Base-by-base conservation (phyloP, 352 stramenopile genomes). In the Hyaloperonospora brassicae region DNA sequence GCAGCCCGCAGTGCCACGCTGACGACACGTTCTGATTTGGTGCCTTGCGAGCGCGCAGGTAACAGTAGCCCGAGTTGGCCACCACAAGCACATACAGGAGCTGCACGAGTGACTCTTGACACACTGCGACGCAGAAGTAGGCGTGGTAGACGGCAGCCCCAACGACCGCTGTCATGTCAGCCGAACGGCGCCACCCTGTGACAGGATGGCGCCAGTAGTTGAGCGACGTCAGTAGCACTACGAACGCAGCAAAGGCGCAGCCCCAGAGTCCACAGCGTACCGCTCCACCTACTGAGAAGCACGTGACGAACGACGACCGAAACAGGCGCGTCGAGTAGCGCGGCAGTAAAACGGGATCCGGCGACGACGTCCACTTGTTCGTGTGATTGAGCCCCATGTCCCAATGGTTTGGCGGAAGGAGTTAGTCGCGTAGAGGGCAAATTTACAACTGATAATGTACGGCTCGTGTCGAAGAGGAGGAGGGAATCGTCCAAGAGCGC, bases 151-250 rank as follows among this genome's bases (percentile, higher is more conserved):
- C 24, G 9, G 84, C 77, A 53, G 64, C 78, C 1, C 68, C 44
- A 38, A 79, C 71, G 25, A 92, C 81, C 5, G 76, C 67, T 5
- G 62, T 62, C 73, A 89, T 89, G 65, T 92, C 81, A 52, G 72
- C 51, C 0, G 68, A 79, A 55, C 79, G 81, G 7, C 81, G 81
- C 81, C 81, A 92, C 59, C 81, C 79, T n/a, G 63, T 57, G 17
- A 87, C 69, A 3, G 81, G 81, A 43, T 87, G 50, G 34, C 79
- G 81, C 81, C 79, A 92, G 64, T 89, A 92, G 72, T 92, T 89
- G 67, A 92, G 70, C 57, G 81, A 91, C 60, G 81, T 91, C 53
- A 87, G 62, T 46, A 89, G 67, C 54, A 92, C 79, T 41, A 89
- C 50, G 25, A 86, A 65, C 52, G 79, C 75, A 54, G 83, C 62